Evolutionary conservation across 768 basidiomycete species (phyloP), one percentile per base, ranked within the genome.

Genomic region (Megacollybia marginata): DNA sequence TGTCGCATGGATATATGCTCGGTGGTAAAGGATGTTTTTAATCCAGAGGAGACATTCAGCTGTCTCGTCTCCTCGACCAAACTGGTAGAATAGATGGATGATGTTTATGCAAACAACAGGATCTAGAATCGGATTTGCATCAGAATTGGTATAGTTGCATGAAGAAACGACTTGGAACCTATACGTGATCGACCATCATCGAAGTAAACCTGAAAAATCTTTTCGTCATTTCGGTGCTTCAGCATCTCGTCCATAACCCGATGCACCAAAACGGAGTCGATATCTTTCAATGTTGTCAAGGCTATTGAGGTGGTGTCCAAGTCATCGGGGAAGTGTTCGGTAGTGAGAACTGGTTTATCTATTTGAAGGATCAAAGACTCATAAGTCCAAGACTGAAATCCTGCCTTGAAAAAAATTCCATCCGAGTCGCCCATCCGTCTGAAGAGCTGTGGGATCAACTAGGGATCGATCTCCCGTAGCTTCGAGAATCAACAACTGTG

Each of bases 201-300:
- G 36, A 57, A 57, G 45, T 55, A 57, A 10, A 48, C 40, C 52
- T 74, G 69, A 33, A 77, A 65, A 48, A 82, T 80, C 16, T 75
- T 76, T 51, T 82, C 77, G 9, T 62, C 55, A 47, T 75, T 69
- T 8, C 69, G 55, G 51, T 75, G 76, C 33, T 72, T 60, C 4
- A 82, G 67, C 72, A 82, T 82, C 49, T 82, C 76, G 55, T 81
- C 72, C 69, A 83, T 73, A 9, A 81, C 66, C 2, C 69, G 67
- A 34, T 63, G 58, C 2, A 68, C 66, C 6, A 6, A 28, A 11
- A 70, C 55, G 12, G 57, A 60, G 19, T 62, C 60, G 35, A 65
- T 61, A 10, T 57, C 58, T 51, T 63, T 49, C 28, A 69, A 62
- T 23, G 79, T 66, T 1, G 72, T 76, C 28, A 80, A 61, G 13